Evolutionary conservation across 208 protist species (phyloP).

Genomic region (Trypanosoma caninum): DNA sequence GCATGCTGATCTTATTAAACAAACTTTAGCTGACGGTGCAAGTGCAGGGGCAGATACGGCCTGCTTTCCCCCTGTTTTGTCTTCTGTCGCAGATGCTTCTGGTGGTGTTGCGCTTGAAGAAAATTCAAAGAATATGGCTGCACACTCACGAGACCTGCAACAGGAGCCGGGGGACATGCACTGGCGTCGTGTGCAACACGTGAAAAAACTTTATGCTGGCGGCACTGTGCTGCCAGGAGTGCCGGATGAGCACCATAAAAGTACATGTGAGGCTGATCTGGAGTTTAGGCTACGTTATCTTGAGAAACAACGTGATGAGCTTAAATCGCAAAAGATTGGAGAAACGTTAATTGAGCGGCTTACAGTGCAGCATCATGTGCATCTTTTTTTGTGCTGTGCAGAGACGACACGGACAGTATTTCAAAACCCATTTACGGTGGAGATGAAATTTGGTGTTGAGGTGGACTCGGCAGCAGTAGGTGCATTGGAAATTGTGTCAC

Average conservation of each 20-base stretch:
- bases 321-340: slow-evolving; percentile 74
- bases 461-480: slow-evolving; percentile 34
- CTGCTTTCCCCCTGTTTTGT: not conserved
- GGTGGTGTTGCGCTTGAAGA: not conserved
- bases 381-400: slow-evolving; percentile 52
- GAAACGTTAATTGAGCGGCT: slow-evolving; percentile 65
- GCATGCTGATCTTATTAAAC: slow-evolving; percentile 39
- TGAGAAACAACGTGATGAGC: slow-evolving; percentile 68
- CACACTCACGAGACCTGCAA: not conserved
- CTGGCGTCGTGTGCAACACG: slow-evolving; percentile 57
- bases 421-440: slow-evolving; percentile 52
- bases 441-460: slow-evolving; percentile 74
- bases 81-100: not conserved
- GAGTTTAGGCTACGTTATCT: slow-evolving; percentile 77
- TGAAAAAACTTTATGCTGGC: slow-evolving; percentile 38
- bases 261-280: slow-evolving; percentile 43
- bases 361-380: slow-evolving; percentile 59
- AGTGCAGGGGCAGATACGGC: not conserved
- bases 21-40: not conserved
- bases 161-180: slow-evolving; percentile 33
- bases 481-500: slow-evolving; percentile 33
- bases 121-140: not conserved
- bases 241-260: slow-evolving; percentile 32
- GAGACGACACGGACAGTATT: slow-evolving; percentile 61
- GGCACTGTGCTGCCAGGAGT: slow-evolving; percentile 37